Evolutionary conservation across 2,329 filamentous ascomycete species (phyloP).

Genomic region (Colletotrichum spaethianum): DNA sequence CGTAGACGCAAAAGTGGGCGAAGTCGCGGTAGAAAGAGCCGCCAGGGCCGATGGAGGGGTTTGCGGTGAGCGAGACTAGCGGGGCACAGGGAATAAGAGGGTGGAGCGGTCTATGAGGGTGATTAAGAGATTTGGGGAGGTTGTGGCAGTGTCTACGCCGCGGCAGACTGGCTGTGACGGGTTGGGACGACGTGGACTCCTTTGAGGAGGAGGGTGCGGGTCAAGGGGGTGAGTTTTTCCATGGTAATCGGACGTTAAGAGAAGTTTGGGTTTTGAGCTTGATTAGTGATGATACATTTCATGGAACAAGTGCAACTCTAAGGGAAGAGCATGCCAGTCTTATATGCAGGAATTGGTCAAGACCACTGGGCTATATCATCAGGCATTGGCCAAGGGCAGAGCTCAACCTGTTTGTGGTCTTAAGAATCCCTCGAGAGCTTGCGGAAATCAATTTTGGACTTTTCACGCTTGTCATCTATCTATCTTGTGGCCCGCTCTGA

Average conservation of each 20-base stretch:
- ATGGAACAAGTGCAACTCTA: background rate
- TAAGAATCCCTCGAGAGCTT: too few relatives aligned
- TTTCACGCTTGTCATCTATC: too few relatives aligned
- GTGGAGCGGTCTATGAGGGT: conserved; percentile 11
- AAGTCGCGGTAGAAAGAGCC: conserved; percentile 51
- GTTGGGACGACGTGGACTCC: background rate
- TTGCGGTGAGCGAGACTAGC: conserved; percentile 16
- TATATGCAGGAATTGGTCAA: too few relatives aligned
- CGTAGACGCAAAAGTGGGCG: conserved; percentile 57
- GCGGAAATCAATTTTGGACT: too few relatives aligned
- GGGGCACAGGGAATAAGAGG: background rate
- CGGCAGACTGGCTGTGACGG: conserved; percentile 4
- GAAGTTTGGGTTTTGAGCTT: background rate
- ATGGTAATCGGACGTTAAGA: background rate
- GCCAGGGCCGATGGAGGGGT: conserved; percentile 45
- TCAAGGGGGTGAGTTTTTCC: background rate
- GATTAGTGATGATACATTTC: background rate
- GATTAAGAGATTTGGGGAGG: background rate
- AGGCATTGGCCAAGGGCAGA: too few relatives aligned
- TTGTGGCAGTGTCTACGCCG: background rate
- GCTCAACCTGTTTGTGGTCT: too few relatives aligned
- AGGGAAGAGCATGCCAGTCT: too few relatives aligned
- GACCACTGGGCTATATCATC: too few relatives aligned
- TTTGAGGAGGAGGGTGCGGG: background rate
- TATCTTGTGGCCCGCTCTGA: too few relatives aligned